phyloP scores from a whole-genome alignment of 1,284 basidiomycete genomes.

The Gomphus bonarii region DNA sequence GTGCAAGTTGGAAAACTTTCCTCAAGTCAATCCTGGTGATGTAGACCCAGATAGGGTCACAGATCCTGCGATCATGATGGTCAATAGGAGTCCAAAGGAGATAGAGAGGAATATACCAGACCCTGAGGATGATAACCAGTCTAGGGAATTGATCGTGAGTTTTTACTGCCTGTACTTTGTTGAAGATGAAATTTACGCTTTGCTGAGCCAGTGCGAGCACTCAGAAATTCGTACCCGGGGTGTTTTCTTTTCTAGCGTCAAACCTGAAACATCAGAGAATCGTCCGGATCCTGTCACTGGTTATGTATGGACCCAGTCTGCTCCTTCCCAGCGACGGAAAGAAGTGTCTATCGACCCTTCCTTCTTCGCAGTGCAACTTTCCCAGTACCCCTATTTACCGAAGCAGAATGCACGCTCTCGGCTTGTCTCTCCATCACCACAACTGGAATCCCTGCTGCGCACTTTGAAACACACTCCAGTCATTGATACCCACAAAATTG shows the following conservation, averaged over 20 bases:
- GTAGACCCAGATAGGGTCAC: constrained; percentile 69
- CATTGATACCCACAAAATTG: constrained; percentile 96
- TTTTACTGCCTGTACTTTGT: background rate
- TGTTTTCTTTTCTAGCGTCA: background rate
- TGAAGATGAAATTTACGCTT: background rate
- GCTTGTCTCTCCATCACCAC: constrained; percentile 46
- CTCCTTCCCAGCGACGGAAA: constrained; percentile 82
- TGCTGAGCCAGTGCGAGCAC: background rate
- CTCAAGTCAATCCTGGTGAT: constrained; percentile 74
- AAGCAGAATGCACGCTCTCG: constrained; percentile 26
- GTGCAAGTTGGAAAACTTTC: constrained; percentile 87
- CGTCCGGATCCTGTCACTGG: constrained; percentile 61
- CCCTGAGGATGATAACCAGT: constrained; percentile 18
- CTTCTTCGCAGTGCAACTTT: constrained; percentile 82
- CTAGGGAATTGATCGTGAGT: background rate
- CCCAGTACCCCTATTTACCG: constrained; percentile 56
- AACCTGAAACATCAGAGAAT: background rate
- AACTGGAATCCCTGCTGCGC: constrained; percentile 48
- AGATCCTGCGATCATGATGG: constrained; percentile 61
- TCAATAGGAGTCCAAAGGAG: constrained; percentile 43
- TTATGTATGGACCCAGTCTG: constrained; percentile 75
- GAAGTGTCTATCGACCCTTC: constrained; percentile 80
- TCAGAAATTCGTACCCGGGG: background rate
- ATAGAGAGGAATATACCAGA: constrained; percentile 18
- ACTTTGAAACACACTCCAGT: constrained; percentile 84